These are phyloP conservation scores for Yamadazyma dushanensis DNA, from an alignment of 1,139 yeast species.

Conservation along the genomic window DNA sequence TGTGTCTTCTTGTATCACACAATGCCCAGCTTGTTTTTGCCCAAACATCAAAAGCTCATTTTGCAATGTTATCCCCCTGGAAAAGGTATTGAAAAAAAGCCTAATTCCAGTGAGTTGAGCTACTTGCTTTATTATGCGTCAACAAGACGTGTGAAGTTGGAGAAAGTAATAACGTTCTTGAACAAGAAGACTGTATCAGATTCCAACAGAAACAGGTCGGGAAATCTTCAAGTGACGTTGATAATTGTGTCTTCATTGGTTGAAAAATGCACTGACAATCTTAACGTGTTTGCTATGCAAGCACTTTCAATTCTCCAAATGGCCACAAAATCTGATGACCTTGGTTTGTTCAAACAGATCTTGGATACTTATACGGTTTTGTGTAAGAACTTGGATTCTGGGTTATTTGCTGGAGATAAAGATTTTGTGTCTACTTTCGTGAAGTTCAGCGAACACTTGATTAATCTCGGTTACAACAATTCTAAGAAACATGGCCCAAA, in stretches of 20 bases:
- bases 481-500: slow-evolving; percentile 30
- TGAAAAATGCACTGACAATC: slow-evolving; percentile 74
- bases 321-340: slow-evolving; percentile 52
- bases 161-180: slow-evolving; percentile 76
- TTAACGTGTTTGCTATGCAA: slow-evolving; percentile 75
- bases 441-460: slow-evolving; percentile 37
- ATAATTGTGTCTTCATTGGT: slow-evolving; percentile 70
- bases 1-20: neutral
- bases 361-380: slow-evolving; percentile 55
- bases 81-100: slow-evolving; percentile 77
- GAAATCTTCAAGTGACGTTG: slow-evolving; percentile 81
- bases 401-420: slow-evolving; percentile 71
- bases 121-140: slow-evolving; percentile 90
- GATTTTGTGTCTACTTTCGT: slow-evolving; percentile 55
- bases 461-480: slow-evolving; percentile 23
- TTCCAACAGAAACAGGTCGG: slow-evolving; percentile 60
- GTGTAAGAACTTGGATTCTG: slow-evolving; percentile 65
- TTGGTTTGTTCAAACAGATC: slow-evolving; percentile 55
- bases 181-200: slow-evolving; percentile 66
- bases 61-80: slow-evolving; percentile 95
- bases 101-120: slow-evolving; percentile 88
- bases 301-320: slow-evolving; percentile 50
- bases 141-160: slow-evolving; percentile 82
- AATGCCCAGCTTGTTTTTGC: slow-evolving; percentile 43
- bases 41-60: slow-evolving; percentile 88